Conservation (phyloP, 306 rosid species). For the Comarum palustre region DNA sequence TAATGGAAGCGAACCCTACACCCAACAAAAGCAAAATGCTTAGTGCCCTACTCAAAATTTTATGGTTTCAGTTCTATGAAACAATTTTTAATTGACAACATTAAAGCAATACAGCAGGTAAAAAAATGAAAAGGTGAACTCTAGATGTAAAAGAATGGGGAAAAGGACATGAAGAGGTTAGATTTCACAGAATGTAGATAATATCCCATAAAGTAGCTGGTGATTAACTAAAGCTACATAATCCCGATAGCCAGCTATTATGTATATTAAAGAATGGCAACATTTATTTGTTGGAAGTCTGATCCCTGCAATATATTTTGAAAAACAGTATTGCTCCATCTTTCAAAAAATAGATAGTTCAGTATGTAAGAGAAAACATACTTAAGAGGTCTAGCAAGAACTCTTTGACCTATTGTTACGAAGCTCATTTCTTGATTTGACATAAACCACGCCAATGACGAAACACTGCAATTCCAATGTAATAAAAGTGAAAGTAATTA, state of each 20-base stretch:
- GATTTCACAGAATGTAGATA: neutral
- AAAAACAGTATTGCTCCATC: neutral
- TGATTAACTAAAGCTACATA: neutral
- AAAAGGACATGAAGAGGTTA: neutral
- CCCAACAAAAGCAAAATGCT: slow-evolving; percentile 25
- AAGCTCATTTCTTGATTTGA: slow-evolving; percentile 97
- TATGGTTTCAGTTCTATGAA: neutral
- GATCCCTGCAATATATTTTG: slow-evolving; percentile 5
- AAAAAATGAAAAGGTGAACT: neutral
- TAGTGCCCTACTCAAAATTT: neutral
- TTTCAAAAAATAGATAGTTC: neutral
- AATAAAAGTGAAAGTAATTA: slow-evolving; percentile 16
- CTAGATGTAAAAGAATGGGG: neutral
- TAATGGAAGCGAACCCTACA: slow-evolving; percentile 94
- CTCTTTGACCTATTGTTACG: slow-evolving; percentile 95
- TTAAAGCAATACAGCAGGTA: neutral
- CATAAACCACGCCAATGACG: slow-evolving; percentile 99
- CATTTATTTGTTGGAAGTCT: slow-evolving; percentile 1
- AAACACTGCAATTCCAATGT: slow-evolving; percentile 60
- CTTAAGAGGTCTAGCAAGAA: slow-evolving; percentile 96
- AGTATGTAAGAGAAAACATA: slow-evolving; percentile 42
- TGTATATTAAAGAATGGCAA: neutral
- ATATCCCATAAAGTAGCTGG: neutral
- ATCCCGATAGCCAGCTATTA: neutral
- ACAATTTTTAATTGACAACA: neutral